These are phyloP conservation scores for Paratinospora sagittata DNA, from an alignment of 164 flowering plant genomes.

Conservation along the genomic window DNA sequence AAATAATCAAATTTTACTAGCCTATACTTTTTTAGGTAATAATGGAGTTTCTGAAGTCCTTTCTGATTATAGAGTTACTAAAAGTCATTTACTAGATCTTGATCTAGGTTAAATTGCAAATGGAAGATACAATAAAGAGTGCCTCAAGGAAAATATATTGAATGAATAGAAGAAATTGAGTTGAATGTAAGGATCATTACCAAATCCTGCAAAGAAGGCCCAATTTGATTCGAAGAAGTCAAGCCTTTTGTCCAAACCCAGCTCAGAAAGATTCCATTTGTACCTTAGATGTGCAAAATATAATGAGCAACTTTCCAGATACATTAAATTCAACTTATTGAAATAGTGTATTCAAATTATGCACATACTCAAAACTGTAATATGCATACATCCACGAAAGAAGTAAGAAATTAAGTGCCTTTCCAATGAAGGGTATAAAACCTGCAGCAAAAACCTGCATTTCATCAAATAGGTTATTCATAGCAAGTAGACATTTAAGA, in stretches of 20 bases:
- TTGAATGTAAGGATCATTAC: conserved; percentile 31
- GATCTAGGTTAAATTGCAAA: no score
- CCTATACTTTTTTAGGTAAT: no score
- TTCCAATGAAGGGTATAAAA: conserved; percentile 70
- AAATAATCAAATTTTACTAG: no score
- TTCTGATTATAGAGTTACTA: no score
- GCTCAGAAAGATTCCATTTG: conserved; percentile 84
- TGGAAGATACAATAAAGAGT: no score
- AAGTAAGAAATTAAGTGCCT: conserved; percentile 67
- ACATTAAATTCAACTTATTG: not conserved
- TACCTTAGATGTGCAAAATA: conserved; percentile 41
- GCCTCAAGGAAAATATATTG: not conserved
- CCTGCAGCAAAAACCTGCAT: conserved; percentile 68
- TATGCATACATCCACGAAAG: conserved; percentile 98
- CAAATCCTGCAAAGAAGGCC: conserved; percentile 94
- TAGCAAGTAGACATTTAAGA: not conserved
- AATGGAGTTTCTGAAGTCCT: no score
- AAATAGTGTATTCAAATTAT: conserved; percentile 4
- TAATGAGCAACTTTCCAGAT: conserved; percentile 14
- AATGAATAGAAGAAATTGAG: not conserved
- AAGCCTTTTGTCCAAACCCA: conserved; percentile 70
- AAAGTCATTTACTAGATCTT: no score
- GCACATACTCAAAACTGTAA: conserved; percentile 88
- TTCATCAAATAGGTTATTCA: conserved; percentile 1
- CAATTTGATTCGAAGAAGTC: conserved; percentile 91